Percentiles rank a stretch among this genome's conserved stretches.
Evolutionary conservation across 257 asterid species (phyloP).

Genomic region (Phtheirospermum japonicum): DNA sequence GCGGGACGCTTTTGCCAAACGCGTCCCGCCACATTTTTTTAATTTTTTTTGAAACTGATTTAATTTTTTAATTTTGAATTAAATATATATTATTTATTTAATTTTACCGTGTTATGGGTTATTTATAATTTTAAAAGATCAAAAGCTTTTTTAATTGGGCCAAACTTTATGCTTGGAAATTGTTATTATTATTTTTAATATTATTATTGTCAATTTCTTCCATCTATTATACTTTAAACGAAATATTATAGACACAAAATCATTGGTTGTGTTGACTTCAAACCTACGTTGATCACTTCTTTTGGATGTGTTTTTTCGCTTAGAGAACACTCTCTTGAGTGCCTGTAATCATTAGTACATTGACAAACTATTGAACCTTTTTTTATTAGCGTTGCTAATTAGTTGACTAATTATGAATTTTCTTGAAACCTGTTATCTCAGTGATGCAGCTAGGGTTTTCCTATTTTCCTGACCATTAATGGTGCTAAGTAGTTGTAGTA

Average conservation of each 20-base stretch:
- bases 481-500: no score
- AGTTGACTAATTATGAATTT: conserved; percentile 10
- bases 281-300: conserved; percentile 13
- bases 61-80: no score
- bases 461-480: no score
- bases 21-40: no score
- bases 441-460: not conserved
- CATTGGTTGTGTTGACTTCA: conserved; percentile 28
- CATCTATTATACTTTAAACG: not conserved
- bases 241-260: conserved; percentile 1
- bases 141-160: no score
- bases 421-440: not conserved
- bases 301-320: not conserved
- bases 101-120: no score
- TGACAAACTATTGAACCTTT: not conserved
- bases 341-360: conserved; percentile 12
- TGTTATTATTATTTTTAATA: no score
- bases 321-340: not conserved
- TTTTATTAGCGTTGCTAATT: not conserved
- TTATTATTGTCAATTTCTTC: not conserved
- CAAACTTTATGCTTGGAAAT: no score
- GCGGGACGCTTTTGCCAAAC: no score
- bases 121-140: no score
- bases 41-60: no score
- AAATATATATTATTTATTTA: no score